Evolutionary conservation across 1,284 basidiomycete species (phyloP).

Genomic region (Heterobasidion occidentale): DNA sequence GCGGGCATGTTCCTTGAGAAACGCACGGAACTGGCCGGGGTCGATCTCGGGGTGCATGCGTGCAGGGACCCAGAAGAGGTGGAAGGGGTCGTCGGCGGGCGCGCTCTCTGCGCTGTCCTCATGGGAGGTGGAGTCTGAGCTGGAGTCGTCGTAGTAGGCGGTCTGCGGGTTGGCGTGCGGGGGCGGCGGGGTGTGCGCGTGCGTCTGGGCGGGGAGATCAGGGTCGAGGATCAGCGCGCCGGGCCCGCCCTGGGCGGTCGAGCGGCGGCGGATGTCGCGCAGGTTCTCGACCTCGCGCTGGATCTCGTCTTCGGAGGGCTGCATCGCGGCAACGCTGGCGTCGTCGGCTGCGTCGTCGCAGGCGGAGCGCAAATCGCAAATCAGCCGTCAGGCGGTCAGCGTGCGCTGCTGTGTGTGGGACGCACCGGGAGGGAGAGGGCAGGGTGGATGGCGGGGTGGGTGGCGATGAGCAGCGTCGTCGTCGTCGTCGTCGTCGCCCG

Average conservation of each 20-base stretch:
- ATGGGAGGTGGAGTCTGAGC: conserved; percentile 38
- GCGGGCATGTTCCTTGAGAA: conserved; percentile 89
- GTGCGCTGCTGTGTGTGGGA: too few species aligned
- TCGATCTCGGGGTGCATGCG: conserved; percentile 95
- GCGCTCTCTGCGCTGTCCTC: conserved; percentile 28
- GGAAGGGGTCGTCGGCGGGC: conserved; percentile 61
- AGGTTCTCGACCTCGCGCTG: conserved; percentile 82
- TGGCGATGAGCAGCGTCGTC: too few species aligned
- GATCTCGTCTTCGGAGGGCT: conserved; percentile 79
- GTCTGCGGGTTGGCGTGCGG: conserved; percentile 47
- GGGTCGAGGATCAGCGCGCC: conserved; percentile 72
- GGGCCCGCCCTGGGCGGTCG: conserved; percentile 62
- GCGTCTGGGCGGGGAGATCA: conserved; percentile 67
- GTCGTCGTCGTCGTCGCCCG: too few species aligned
- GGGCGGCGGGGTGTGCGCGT: conserved; percentile 36
- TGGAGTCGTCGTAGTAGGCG: conserved; percentile 33
- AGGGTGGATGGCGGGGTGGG: too few species aligned
- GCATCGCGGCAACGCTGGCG: conserved; percentile 29
- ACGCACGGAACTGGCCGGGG: conserved; percentile 90
- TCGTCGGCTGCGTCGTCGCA: too few species aligned
- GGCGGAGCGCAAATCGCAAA: too few species aligned
- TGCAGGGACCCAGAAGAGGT: conserved; percentile 97
- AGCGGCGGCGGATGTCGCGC: conserved; percentile 75
- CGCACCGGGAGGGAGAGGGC: too few species aligned
- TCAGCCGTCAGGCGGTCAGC: too few species aligned